Percentiles rank a stretch among this genome's conserved stretches.
Evolutionary conservation across 2,329 filamentous ascomycete genomes (phyloP).

Genomic region (Zalaria sp.): DNA sequence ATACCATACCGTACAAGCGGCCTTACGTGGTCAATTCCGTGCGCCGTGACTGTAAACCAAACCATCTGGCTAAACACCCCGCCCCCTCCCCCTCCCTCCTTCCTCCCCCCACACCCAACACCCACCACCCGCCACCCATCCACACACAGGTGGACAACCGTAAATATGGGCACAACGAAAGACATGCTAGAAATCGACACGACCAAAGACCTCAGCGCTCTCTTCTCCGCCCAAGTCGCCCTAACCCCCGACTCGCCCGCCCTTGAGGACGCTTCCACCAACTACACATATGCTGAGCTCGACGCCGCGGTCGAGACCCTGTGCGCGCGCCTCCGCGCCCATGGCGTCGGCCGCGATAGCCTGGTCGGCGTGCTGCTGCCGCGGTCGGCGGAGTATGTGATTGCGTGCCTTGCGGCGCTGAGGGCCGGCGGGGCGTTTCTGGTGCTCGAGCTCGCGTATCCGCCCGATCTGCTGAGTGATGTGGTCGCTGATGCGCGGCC

Average conservation of each 20-base stretch:
- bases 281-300: constrained; percentile 60
- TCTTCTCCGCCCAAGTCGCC: constrained; percentile 55
- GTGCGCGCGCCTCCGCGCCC: constrained; percentile 46
- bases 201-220: constrained; percentile 55
- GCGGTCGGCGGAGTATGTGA: constrained; percentile 64
- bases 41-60: too few species aligned
- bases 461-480: constrained; percentile 57
- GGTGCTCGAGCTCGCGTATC: constrained; percentile 68
- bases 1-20: too few species aligned
- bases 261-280: constrained; percentile 53
- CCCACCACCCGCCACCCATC: too few species aligned
- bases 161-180: neutral
- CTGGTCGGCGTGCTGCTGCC: constrained; percentile 64
- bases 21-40: too few species aligned
- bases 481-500: constrained; percentile 65
- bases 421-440: constrained; percentile 68
- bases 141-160: too few species aligned
- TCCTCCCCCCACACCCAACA: too few species aligned
- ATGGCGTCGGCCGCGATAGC: constrained; percentile 58
- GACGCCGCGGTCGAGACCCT: constrained; percentile 53
- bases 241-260: constrained; percentile 56
- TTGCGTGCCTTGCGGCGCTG: constrained; percentile 64
- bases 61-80: too few species aligned
- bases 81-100: too few species aligned
- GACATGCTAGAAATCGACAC: constrained; percentile 55